A percentile compares a stretch with the other conserved stretches of the same genome.
phyloP scores from a whole-genome alignment of 129 eudicot species.

The Logfia minima region DNA sequence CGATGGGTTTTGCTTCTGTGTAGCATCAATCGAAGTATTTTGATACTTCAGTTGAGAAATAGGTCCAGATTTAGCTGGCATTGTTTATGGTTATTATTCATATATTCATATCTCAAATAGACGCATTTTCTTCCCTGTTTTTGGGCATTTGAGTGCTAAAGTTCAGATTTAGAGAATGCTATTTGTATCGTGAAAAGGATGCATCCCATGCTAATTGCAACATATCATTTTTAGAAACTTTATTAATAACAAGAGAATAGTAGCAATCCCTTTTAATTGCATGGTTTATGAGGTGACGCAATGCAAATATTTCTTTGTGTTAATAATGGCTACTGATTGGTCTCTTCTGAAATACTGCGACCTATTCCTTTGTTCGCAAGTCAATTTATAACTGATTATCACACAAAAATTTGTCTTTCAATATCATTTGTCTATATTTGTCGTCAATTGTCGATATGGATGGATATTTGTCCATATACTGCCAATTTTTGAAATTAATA shows the following conservation, averaged over 20 bases:
- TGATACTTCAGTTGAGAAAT: not conserved
- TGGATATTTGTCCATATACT: not conserved
- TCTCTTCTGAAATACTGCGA: no score
- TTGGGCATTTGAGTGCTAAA: not conserved
- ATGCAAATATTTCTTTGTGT: no score
- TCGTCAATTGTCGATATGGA: not conserved
- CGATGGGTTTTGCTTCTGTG: not conserved
- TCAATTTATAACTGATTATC: not conserved
- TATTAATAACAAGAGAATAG: not conserved
- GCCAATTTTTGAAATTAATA: not conserved
- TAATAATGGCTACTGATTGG: no score
- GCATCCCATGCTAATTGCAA: not conserved
- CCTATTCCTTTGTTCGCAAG: no score
- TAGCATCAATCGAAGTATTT: not conserved
- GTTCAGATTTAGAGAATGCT: not conserved
- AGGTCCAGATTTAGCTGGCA: conserved; percentile 18
- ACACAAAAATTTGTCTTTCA: not conserved
- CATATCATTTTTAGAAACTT: not conserved
- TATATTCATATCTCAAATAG: not conserved
- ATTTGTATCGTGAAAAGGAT: not conserved
- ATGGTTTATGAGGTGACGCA: no score
- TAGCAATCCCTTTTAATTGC: no score
- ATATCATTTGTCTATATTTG: no score
- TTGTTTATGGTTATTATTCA: conserved; percentile 17
- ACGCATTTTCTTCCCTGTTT: not conserved